Evolutionary conservation across 2,329 filamentous ascomycete species (phyloP).

Genomic region (Drechslera avenae): DNA sequence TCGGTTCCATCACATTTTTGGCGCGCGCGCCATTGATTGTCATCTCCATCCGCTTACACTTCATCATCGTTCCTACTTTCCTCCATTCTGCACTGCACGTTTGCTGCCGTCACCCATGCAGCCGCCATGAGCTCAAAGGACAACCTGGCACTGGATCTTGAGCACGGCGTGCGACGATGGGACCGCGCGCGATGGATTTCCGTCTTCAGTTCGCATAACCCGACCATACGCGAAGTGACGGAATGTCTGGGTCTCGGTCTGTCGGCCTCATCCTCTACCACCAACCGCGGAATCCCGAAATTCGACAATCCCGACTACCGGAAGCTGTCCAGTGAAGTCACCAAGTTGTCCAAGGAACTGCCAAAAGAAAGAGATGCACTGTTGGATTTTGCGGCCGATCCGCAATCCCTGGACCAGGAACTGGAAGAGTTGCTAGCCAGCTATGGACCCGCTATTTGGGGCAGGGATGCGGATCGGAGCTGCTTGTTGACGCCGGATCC

Average conservation of each 20-base stretch:
- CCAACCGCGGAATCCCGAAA: constrained; percentile 47
- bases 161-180: constrained; percentile 42
- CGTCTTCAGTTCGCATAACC: constrained; percentile 46
- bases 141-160: constrained; percentile 37
- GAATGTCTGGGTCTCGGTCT: constrained; percentile 45
- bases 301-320: constrained; percentile 47
- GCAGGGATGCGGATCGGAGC: constrained; percentile 40
- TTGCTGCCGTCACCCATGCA: constrained; percentile 22
- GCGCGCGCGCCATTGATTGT: constrained; percentile 26
- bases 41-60: constrained; percentile 21
- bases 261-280: constrained; percentile 43
- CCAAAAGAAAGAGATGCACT: constrained; percentile 46
- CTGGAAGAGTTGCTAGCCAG: constrained; percentile 40
- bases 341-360: constrained; percentile 44
- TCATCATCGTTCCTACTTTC: not conserved
- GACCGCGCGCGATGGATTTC: constrained; percentile 44
- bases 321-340: constrained; percentile 45
- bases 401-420: constrained; percentile 37
- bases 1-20: constrained; percentile 24
- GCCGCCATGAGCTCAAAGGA: constrained; percentile 42
- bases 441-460: constrained; percentile 45
- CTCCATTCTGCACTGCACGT: constrained; percentile 6
- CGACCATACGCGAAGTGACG: constrained; percentile 47
- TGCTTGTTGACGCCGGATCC: constrained; percentile 41
- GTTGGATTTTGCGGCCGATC: constrained; percentile 46